Evolutionary conservation across 805 yeast species (phyloP).

Genomic region (Candida koratica): DNA sequence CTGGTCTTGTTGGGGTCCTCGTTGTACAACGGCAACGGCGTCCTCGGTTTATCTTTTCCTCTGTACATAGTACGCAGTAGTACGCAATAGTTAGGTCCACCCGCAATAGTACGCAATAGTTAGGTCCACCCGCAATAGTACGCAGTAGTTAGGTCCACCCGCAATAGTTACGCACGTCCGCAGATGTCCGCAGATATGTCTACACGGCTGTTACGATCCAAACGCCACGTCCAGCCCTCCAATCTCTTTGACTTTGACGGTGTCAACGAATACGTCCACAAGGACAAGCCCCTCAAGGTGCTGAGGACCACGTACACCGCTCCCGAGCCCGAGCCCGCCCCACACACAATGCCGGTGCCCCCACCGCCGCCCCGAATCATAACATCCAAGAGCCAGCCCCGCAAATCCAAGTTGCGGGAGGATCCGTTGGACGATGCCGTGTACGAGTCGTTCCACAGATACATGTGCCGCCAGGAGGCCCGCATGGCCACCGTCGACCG

Average conservation of each 20-base stretch:
- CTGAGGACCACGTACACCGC: background rate
- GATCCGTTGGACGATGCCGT: slow-evolving; percentile 46
- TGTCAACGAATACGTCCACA: slow-evolving; percentile 18
- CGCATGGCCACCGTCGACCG: slow-evolving; percentile 54
- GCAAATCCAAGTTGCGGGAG: slow-evolving; percentile 10
- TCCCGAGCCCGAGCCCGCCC: background rate
- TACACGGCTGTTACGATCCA: slow-evolving; percentile 27
- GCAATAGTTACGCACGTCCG: too few species aligned
- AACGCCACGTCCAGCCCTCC: slow-evolving; percentile 13
- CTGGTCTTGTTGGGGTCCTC: too few species aligned
- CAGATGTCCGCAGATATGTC: background rate
- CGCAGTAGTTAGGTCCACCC: too few species aligned
- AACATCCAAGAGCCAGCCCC: slow-evolving; percentile 9
- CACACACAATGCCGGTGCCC: slow-evolving; percentile 3
- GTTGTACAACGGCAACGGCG: slow-evolving; percentile 6
- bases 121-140: too few species aligned
- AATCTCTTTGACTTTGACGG: slow-evolving; percentile 34
- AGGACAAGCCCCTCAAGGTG: slow-evolving; percentile 19
- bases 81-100: too few species aligned
- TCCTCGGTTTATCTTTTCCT: slow-evolving; percentile 17
- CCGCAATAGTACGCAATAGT: too few species aligned
- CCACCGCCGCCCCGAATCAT: slow-evolving; percentile 13
- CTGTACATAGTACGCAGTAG: slow-evolving; percentile 15
- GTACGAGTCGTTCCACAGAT: slow-evolving; percentile 48
- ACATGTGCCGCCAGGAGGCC: slow-evolving; percentile 62